Evolutionary conservation across 768 basidiomycete species (phyloP).

Genomic region (Aureoboletus auriporus): DNA sequence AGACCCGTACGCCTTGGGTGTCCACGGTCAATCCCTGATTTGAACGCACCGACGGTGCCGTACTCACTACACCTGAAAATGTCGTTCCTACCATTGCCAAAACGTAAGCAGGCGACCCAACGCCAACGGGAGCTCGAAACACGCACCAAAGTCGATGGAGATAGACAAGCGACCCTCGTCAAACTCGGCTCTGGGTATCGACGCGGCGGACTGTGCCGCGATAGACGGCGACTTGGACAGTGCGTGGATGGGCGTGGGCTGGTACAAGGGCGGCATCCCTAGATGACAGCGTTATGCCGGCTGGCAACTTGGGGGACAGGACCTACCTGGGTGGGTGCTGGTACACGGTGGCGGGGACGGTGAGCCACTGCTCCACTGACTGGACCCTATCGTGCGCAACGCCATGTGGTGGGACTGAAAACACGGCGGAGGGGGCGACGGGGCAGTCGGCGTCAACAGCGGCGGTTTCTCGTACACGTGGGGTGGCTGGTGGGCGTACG

Average conservation of each 20-base stretch:
- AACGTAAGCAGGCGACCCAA: background rate
- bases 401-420: conserved; percentile 24
- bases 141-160: conserved; percentile 77
- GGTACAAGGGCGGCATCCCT: conserved; percentile 16
- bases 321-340: conserved; percentile 1
- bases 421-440: conserved; percentile 46
- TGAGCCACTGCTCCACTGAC: conserved; percentile 23
- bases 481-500: conserved; percentile 35
- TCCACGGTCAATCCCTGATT: conserved; percentile 2
- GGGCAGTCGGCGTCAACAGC: conserved; percentile 35
- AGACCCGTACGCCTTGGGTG: conserved; percentile 72
- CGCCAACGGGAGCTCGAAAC: background rate
- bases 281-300: no score
- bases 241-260: conserved; percentile 27
- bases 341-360: conserved; percentile 30
- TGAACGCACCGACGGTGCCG: background rate
- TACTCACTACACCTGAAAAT: conserved; percentile 80
- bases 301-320: background rate
- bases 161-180: conserved; percentile 80
- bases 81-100: conserved; percentile 60
- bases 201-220: background rate
- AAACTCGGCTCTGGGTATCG: conserved; percentile 16
- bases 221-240: conserved; percentile 25
- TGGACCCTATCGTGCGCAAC: conserved; percentile 21
- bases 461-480: conserved; percentile 38